Base-by-base conservation (phyloP, 164 flowering plant species). In the Piper betle region DNA sequence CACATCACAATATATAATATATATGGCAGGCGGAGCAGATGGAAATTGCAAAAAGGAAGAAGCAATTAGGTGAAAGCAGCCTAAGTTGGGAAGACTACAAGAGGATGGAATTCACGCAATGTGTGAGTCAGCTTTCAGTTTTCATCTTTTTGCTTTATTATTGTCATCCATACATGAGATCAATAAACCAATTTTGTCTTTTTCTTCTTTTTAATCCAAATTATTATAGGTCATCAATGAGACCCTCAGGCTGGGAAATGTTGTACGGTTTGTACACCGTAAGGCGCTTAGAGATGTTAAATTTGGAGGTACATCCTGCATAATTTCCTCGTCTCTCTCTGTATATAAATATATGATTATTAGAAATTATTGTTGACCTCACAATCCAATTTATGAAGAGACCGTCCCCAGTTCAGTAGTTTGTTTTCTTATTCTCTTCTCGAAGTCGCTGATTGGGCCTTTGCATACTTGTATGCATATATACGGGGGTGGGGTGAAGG, bases 1-100 rank as follows among this genome's bases (percentile, higher is more conserved):
- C 5, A 7, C 13, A 52, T 52, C 54, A 52, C 5, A 11, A 15
- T 0, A 15, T 4, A 11, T 52, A 19, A 52, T 15, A 52, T 55
- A 20, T 40, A 12, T 41, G 10, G 50, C 73, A 91, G 98, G 93
- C 81, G 70, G 98, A 93, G 61, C 98, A 93, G 65, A 57, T 69
- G 43, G 78, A 69, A 57, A 89, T 90, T 58, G 74, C 68, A 6
- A 78, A 73, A 70, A 76, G 63, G 46, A 87, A 86, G 69, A 74
- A 71, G 64, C 68, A 71, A 65, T 48, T 64, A 19, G 90, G 84
- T 57, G 88, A 82, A 50, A 48, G 55, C 43, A 79, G 72, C 11
- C 64, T 88, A 79, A 78, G 62, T 55, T 91, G 95, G 97, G 96
- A 91, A 4, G 99, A 91, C 64, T 91, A 94, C 81, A 91, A 84